Conservation (phyloP, 495 filamentous ascomycete species). For the Tetracladium setigerum region DNA sequence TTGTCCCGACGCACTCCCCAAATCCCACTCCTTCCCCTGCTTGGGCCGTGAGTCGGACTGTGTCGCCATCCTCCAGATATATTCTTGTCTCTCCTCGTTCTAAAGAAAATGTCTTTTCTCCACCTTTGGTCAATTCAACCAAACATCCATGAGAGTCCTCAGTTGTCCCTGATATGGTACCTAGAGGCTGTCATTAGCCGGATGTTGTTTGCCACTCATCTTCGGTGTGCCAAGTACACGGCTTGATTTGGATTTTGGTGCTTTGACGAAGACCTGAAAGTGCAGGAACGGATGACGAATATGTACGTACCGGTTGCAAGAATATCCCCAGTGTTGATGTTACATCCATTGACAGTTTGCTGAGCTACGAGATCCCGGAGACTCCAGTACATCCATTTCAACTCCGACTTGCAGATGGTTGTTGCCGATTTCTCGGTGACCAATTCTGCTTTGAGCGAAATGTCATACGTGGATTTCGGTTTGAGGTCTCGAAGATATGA, state of each 20-base stretch:
- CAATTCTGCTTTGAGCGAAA: conserved; percentile 64
- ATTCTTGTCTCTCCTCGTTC: background rate
- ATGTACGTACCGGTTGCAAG: conserved; percentile 58
- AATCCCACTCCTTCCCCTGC: conserved; percentile 60
- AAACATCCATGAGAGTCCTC: conserved; percentile 29
- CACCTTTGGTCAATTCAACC: background rate
- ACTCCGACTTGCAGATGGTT: conserved; percentile 47
- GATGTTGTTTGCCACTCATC: no score
- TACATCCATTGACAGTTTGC: conserved; percentile 80
- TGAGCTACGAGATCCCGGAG: conserved; percentile 91
- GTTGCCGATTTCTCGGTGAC: conserved; percentile 56
- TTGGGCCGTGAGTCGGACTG: conserved; percentile 55
- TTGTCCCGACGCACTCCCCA: conserved; percentile 53
- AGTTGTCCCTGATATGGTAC: conserved; percentile 70
- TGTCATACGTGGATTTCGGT: conserved; percentile 57
- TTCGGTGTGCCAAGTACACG: no score
- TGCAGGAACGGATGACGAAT: no score
- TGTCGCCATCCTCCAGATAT: conserved; percentile 37
- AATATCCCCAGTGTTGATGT: conserved; percentile 72
- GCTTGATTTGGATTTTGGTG: no score
- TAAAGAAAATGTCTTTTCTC: background rate
- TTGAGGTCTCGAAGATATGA: conserved; percentile 62
- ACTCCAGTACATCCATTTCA: conserved; percentile 50
- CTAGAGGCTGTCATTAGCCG: no score
- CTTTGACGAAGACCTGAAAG: no score